Percentiles rank a stretch among this genome's conserved stretches.
Conservation (phyloP, 2,329 filamentous ascomycete genomes). For the Cadophora malorum region DNA sequence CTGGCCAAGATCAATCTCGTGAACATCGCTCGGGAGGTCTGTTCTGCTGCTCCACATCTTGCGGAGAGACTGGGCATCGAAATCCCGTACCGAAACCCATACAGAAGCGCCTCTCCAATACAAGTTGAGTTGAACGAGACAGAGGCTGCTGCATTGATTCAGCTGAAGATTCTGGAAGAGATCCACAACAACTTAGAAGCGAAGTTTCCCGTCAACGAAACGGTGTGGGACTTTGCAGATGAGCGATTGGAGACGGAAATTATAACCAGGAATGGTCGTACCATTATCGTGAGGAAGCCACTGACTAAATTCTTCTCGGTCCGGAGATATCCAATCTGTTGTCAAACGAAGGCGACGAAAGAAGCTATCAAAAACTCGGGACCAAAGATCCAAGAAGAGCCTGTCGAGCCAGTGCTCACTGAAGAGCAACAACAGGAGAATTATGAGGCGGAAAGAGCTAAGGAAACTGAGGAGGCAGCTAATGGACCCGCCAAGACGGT, state of each 20-base stretch:
- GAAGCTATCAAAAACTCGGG: conserved; percentile 29
- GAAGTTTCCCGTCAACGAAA: conserved; percentile 38
- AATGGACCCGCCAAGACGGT: conserved; percentile 20
- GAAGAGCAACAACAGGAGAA: background rate
- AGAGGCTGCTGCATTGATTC: conserved; percentile 34
- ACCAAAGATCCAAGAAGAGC: conserved; percentile 26
- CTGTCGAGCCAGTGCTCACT: background rate
- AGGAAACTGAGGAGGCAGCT: background rate
- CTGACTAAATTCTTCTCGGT: conserved; percentile 36
- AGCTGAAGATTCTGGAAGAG: conserved; percentile 42
- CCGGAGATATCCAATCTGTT: conserved; percentile 35
- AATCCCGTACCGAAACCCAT: background rate
- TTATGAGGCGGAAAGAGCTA: background rate
- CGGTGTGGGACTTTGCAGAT: conserved; percentile 41
- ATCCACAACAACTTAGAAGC: conserved; percentile 41
- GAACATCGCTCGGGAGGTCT: conserved; percentile 33
- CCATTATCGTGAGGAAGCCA: conserved; percentile 7
- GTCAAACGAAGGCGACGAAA: conserved; percentile 32
- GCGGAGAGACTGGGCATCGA: conserved; percentile 27
- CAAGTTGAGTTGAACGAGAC: conserved; percentile 17
- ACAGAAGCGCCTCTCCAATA: background rate
- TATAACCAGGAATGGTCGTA: background rate
- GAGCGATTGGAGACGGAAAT: conserved; percentile 17
- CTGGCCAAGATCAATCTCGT: conserved; percentile 21
- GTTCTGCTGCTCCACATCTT: conserved; percentile 36